Evolutionary conservation across 2,329 filamentous ascomycete genomes (phyloP).

Genomic region (Exserohilum rostratum): DNA sequence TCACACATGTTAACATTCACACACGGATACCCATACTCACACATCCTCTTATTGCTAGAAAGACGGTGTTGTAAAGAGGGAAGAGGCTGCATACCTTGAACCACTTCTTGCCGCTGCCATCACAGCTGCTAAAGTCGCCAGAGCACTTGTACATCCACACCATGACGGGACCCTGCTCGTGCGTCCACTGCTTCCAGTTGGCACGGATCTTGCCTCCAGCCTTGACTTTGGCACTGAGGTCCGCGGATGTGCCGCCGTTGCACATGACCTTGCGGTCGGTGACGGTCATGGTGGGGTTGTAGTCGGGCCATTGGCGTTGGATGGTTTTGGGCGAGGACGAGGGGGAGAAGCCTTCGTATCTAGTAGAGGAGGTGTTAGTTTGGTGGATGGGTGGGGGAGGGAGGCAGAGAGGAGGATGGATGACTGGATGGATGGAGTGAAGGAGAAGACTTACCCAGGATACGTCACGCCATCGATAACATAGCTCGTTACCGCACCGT

Average conservation of each 20-base stretch:
- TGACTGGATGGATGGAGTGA: conserved; percentile 29
- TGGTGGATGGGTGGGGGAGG: conserved; percentile 16
- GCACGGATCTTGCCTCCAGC: conserved; percentile 60
- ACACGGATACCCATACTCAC: no score
- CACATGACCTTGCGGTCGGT: conserved; percentile 60
- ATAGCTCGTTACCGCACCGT: conserved; percentile 47
- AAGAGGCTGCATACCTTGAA: conserved; percentile 54
- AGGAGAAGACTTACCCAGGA: conserved; percentile 28
- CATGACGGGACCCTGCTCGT: conserved; percentile 64
- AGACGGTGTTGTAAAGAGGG: no score
- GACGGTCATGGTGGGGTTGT: conserved; percentile 60
- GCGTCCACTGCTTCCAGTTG: conserved; percentile 64
- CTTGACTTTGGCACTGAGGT: conserved; percentile 54
- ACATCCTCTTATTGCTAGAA: no score
- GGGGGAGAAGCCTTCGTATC: conserved; percentile 61
- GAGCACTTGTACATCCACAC: conserved; percentile 61
- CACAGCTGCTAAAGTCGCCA: conserved; percentile 55
- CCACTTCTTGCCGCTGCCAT: conserved; percentile 61
- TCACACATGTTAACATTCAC: no score
- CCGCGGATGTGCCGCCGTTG: conserved; percentile 55
- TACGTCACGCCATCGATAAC: conserved; percentile 42
- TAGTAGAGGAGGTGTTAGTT: conserved; percentile 47
- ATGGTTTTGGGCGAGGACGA: conserved; percentile 58
- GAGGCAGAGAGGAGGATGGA: no score
- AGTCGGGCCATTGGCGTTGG: conserved; percentile 64